These are phyloP conservation scores for Penicillium sp. DNA, from an alignment of 2,329 filamentous ascomycete species.

Conservation along the genomic window DNA sequence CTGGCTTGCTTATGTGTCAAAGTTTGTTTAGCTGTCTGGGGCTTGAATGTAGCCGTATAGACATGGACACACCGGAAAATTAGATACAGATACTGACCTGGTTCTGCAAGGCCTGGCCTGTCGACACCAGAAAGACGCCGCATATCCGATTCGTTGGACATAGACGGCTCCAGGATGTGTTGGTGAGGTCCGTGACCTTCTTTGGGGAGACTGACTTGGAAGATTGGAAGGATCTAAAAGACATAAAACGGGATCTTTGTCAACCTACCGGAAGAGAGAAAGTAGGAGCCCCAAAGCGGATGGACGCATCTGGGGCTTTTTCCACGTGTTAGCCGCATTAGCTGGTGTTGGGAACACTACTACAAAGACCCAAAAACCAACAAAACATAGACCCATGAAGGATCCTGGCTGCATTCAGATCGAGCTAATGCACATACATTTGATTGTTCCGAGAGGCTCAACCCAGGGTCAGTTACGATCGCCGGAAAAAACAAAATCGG, in stretches of 20 bases:
- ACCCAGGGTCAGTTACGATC: background rate
- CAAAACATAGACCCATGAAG: background rate
- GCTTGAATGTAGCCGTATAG: background rate
- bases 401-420: background rate
- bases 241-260: background rate
- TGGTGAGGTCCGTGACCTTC: background rate
- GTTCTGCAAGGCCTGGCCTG: background rate
- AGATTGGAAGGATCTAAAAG: background rate
- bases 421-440: background rate
- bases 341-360: background rate
- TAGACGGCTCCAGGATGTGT: background rate
- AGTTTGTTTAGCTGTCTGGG: background rate
- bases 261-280: background rate
- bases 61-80: background rate
- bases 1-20: background rate
- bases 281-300: background rate
- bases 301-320: background rate
- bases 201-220: background rate
- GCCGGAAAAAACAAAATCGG: background rate
- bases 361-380: background rate
- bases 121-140: background rate
- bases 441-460: background rate
- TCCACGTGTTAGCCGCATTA: constrained; percentile 3
- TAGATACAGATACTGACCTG: background rate
- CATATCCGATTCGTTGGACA: background rate